These are phyloP conservation scores for Lichtheimia hyalospora DNA, from an alignment of 371 early-diverging fungal species.

Conservation along the genomic window DNA sequence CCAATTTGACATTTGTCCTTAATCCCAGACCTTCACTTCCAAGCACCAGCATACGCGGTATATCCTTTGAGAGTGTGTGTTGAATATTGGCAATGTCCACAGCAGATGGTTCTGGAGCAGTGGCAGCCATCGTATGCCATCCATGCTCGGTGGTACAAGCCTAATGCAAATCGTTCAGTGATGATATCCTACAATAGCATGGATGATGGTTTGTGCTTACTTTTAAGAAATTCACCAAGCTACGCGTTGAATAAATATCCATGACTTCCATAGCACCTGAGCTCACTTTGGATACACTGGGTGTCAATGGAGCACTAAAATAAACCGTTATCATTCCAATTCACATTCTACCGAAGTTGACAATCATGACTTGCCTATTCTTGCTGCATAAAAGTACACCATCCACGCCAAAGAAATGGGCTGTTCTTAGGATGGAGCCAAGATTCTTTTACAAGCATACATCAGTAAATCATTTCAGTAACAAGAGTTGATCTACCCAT, in stretches of 20 bases:
- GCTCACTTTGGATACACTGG: constrained; percentile 62
- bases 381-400: constrained; percentile 58
- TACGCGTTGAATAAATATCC: constrained; percentile 49
- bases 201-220: constrained; percentile 17
- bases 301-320: constrained; percentile 52
- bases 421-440: constrained; percentile 65
- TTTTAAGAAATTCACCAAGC: constrained; percentile 51
- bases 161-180: no score
- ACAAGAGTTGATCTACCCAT: neutral
- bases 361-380: constrained; percentile 32
- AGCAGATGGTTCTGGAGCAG: constrained; percentile 18
- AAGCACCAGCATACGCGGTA: constrained; percentile 55
- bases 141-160: constrained; percentile 30
- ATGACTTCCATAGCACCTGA: constrained; percentile 66
- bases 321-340: neutral
- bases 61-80: constrained; percentile 3
- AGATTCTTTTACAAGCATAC: constrained; percentile 43
- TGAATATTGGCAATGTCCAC: neutral
- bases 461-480: neutral
- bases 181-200: no score
- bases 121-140: constrained; percentile 60
- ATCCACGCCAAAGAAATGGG: constrained; percentile 61
- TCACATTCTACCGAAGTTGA: neutral
- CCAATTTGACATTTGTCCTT: constrained; percentile 41
- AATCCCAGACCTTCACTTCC: constrained; percentile 68